Conservation (phyloP, 257 asterid species). For the Ajuga chamaepitys region DNA sequence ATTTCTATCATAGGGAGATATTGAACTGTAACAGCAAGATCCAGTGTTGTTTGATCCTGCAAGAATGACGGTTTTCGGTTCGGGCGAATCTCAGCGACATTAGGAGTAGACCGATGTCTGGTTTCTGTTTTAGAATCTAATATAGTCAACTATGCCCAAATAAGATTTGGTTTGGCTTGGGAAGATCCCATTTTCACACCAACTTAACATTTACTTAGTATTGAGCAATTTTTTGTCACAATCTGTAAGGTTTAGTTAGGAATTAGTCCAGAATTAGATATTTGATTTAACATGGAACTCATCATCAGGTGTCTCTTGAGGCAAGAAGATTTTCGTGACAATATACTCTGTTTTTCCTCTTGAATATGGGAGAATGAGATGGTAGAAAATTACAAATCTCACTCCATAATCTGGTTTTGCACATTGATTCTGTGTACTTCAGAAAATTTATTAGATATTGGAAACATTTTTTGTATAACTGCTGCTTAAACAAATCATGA, state of each 20-base stretch:
- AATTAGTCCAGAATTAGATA: neutral
- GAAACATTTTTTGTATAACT: neutral
- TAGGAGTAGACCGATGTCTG: neutral
- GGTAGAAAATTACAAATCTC: neutral
- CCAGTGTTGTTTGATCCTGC: neutral
- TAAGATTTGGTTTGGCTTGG: neutral
- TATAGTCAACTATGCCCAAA: neutral
- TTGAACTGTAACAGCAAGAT: neutral
- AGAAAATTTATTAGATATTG: neutral
- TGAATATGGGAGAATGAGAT: slow-evolving; percentile 2
- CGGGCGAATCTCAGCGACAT: neutral
- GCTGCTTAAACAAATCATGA: neutral
- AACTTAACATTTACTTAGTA: too few species aligned
- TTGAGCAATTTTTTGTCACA: neutral
- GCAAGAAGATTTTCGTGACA: neutral
- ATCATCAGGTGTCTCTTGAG: neutral
- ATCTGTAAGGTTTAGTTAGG: neutral
- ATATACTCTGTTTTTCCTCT: neutral
- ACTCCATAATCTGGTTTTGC: neutral
- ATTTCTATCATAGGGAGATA: neutral
- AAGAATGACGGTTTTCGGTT: neutral
- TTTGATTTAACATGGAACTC: neutral
- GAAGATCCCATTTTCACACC: too few species aligned
- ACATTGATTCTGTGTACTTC: neutral
- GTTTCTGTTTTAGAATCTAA: neutral